Percentiles rank a stretch among this genome's conserved stretches.
These are phyloP conservation scores for Apophysomyces sp. DNA, from an alignment of 371 early-diverging fungal genomes.

Conservation along the genomic window DNA sequence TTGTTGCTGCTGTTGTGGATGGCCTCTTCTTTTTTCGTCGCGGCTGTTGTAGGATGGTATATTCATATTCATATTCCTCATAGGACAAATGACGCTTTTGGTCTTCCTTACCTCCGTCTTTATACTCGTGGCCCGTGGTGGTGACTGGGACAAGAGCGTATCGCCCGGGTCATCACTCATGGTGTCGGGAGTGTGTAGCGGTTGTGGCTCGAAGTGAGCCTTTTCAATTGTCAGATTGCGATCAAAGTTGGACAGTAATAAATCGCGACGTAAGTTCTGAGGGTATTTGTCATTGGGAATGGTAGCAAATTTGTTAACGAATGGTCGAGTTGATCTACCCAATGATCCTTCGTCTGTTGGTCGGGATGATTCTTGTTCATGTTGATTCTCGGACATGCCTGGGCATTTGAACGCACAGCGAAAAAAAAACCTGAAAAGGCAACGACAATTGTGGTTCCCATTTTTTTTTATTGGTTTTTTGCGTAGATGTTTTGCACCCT, in stretches of 20 bases:
- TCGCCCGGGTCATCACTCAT: background rate
- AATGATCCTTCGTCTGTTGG: background rate
- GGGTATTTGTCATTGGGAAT: conserved; percentile 22
- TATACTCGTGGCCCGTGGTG: background rate
- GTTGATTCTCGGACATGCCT: conserved; percentile 3
- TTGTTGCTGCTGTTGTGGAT: conserved; percentile 7
- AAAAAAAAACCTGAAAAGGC: conserved; percentile 4
- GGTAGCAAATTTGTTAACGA: conserved; percentile 28
- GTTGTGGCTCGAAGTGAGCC: conserved; percentile 24
- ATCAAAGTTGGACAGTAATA: conserved; percentile 23
- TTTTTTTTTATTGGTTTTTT: background rate
- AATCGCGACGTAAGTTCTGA: conserved; percentile 18
- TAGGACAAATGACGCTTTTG: background rate
- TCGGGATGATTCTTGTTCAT: background rate
- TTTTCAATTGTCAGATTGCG: conserved; percentile 31
- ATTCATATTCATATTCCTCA: background rate
- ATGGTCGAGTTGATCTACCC: conserved; percentile 1
- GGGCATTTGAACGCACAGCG: background rate
- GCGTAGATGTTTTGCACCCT: no score
- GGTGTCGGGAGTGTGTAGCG: background rate
- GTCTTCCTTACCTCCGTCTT: background rate
- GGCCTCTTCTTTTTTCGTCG: background rate
- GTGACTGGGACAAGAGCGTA: background rate
- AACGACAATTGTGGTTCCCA: background rate
- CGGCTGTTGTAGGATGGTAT: background rate